Evolutionary conservation across 202 grass and related monocot genomes (phyloP).

Genomic region (Bolboschoenoplectus hybrid): DNA sequence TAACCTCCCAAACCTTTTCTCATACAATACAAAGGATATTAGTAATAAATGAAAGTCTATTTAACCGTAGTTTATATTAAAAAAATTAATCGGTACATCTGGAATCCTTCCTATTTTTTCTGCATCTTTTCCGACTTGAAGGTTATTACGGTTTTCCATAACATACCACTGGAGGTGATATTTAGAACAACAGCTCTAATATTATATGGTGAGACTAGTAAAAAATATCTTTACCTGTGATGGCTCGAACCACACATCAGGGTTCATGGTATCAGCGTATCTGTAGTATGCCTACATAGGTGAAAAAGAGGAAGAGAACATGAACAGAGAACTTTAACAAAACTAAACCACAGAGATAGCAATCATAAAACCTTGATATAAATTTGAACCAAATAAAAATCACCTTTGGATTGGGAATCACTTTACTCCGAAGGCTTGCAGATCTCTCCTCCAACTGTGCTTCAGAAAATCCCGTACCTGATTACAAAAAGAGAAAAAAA

Average conservation of each 20-base stretch:
- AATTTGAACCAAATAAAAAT: slow-evolving; percentile 40
- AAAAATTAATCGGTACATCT: not conserved
- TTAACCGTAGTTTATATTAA: not conserved
- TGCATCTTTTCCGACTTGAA: slow-evolving; percentile 1
- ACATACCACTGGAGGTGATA: not conserved
- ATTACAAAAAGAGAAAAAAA: slow-evolving; percentile 24
- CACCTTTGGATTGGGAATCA: slow-evolving; percentile 89
- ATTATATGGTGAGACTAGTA: slow-evolving; percentile 18
- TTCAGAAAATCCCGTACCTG: slow-evolving; percentile 99
- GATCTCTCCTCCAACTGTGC: slow-evolving; percentile 87
- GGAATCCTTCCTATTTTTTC: slow-evolving; percentile 10
- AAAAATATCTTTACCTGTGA: slow-evolving; percentile 61
- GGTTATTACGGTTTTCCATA: slow-evolving; percentile 5
- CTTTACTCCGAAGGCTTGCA: slow-evolving; percentile 82
- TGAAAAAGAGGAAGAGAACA: slow-evolving; percentile 39
- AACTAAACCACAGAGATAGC: slow-evolving; percentile 25
- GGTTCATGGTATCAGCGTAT: slow-evolving; percentile 83
- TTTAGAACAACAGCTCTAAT: slow-evolving; percentile 6
- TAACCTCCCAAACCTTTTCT: slow-evolving; percentile 94
- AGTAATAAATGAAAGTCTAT: slow-evolving; percentile 26
- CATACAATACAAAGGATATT: slow-evolving; percentile 41
- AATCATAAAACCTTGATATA: not conserved
- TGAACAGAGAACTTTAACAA: slow-evolving; percentile 28
- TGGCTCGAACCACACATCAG: slow-evolving; percentile 98
- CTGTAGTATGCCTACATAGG: slow-evolving; percentile 80